These are phyloP conservation scores for Pestalotiopsis sp. DNA, from an alignment of 2,329 filamentous ascomycete genomes.

Conservation along the genomic window DNA sequence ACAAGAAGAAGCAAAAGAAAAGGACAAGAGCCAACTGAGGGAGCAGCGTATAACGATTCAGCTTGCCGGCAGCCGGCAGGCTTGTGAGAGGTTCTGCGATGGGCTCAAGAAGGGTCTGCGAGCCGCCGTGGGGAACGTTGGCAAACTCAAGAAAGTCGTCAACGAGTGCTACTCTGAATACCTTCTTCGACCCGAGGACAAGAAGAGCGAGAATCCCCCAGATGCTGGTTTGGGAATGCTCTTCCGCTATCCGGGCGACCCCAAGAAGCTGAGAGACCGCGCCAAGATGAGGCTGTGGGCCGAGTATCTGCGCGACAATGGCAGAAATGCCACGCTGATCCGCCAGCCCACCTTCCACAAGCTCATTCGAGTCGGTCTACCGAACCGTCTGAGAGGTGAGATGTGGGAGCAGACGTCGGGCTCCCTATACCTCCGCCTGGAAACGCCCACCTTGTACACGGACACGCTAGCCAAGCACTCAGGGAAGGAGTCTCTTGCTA, in stretches of 20 bases:
- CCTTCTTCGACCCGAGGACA: slow-evolving; percentile 63
- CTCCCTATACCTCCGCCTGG: slow-evolving; percentile 82
- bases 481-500: slow-evolving; percentile 87
- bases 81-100: slow-evolving; percentile 95
- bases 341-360: slow-evolving; percentile 98
- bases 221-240: slow-evolving; percentile 91
- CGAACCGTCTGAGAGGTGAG: slow-evolving; percentile 89
- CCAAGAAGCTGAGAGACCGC: slow-evolving; percentile 87
- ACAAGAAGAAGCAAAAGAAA: slow-evolving; percentile 47
- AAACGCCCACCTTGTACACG: slow-evolving; percentile 79
- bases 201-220: slow-evolving; percentile 67
- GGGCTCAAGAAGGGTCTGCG: slow-evolving; percentile 87
- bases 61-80: slow-evolving; percentile 82
- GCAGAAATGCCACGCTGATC: slow-evolving; percentile 86
- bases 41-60: slow-evolving; percentile 91
- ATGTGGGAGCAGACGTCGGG: slow-evolving; percentile 95
- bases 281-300: slow-evolving; percentile 98
- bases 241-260: slow-evolving; percentile 92
- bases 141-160: slow-evolving; percentile 78
- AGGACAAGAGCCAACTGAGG: slow-evolving; percentile 43
- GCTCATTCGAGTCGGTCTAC: slow-evolving; percentile 90
- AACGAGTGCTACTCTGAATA: slow-evolving; percentile 91
- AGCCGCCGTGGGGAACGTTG: slow-evolving; percentile 83
- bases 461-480: slow-evolving; percentile 83
- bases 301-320: slow-evolving; percentile 94